Base-by-base conservation (phyloP, 179 eudicot species). In the Silene coronaria region DNA sequence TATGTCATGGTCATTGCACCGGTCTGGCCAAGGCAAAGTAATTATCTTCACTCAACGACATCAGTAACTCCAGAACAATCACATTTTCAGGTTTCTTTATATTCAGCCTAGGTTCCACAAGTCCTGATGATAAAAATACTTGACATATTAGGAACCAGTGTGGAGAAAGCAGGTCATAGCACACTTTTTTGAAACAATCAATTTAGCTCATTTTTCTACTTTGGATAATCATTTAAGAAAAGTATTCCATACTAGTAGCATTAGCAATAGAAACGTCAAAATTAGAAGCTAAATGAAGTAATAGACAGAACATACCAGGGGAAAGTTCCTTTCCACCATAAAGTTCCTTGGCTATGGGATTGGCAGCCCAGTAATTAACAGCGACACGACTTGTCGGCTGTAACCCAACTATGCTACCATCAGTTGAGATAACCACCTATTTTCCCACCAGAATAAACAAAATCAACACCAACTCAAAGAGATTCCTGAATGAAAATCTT, bases 301-400 rank as follows among this genome's bases (percentile, higher is more conserved):
- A 17, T 19, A 38, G 51, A 27, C 7, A 71, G 46, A 17, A 75
- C 72, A 23, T 85, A 89, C 97, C 97, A 28, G 96, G 94, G 17
- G 87, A 85, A 51, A 92, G 94, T 48, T 86, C 75, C 75, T 81
- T 88, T 76, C 92, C 86, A 76, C 88, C 88, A 77, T 89, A 84
- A 60, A 94, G 83, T 79, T 89, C 97, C 83, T 82, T 88, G 24
- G 91, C 86, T 53, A 94, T 79, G 62, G 97, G 97, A 83, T 92
- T 89, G 73, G 89, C 75, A 45, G 96, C 90, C 97, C 96, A 92
- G 28, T 88, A 83, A 82, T 87, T 89, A n/a, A 89, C 95, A 42
- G 95, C 98, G 3, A 84, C 83, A 63, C 83, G 87, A 78, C 88
- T 90, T 22, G 93, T 88, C 64, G 97, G 97, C 84, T 89, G 92